Conservation (phyloP, 495 filamentous ascomycete genomes). For the Tuber magnatum region DNA sequence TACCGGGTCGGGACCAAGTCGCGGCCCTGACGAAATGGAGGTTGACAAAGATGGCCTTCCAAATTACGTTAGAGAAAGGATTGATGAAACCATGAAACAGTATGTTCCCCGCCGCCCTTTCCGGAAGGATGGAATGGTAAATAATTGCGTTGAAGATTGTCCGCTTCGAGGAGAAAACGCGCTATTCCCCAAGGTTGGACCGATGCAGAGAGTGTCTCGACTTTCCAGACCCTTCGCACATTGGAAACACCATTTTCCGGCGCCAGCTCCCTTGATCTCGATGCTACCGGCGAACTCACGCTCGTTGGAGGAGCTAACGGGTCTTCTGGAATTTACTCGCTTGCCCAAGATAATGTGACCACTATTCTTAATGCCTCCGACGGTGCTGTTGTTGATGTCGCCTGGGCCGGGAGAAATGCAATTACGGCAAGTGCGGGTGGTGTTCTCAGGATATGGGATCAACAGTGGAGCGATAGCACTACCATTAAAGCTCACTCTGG, state of each 20-base stretch:
- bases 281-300: constrained; percentile 59
- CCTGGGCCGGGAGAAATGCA: constrained; percentile 66
- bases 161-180: constrained; percentile 78
- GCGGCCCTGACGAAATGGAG: constrained; percentile 78
- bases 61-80: constrained; percentile 59
- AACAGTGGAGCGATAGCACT: constrained; percentile 54
- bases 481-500: constrained; percentile 73
- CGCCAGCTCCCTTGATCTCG: constrained; percentile 58
- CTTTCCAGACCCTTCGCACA: constrained; percentile 55
- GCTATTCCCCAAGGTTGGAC: constrained; percentile 78
- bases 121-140: constrained; percentile 13
- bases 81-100: constrained; percentile 47
- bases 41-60: constrained; percentile 67
- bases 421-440: constrained; percentile 71
- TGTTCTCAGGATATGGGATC: constrained; percentile 68
- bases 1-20: constrained; percentile 46
- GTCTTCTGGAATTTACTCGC: constrained; percentile 68
- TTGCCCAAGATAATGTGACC: constrained; percentile 61
- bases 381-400: constrained; percentile 67
- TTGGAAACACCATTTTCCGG: constrained; percentile 61
- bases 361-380: constrained; percentile 56
- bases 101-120: constrained; percentile 37
- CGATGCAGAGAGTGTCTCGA: constrained; percentile 61
- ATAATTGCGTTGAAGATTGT: constrained; percentile 53
- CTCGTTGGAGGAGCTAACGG: constrained; percentile 74